Base-by-base conservation (phyloP, 2,329 filamentous ascomycete genomes). In the Phoma sp. region DNA sequence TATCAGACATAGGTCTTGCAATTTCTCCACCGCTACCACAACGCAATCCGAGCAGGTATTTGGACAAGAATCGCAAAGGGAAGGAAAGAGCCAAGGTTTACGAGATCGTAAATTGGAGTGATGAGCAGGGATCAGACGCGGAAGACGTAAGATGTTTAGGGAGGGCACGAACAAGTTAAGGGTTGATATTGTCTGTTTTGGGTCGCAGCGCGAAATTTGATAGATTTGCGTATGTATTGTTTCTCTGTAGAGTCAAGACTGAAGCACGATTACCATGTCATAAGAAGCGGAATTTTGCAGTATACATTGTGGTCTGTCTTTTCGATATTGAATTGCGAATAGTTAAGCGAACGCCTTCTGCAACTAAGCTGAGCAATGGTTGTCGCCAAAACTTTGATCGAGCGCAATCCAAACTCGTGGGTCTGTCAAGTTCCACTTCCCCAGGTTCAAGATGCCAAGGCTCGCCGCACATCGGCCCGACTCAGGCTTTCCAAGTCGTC, bases 381-480 rank as follows among this genome's bases (percentile, higher is more conserved):
- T 35, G 7, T 5, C n/a, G 12, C 4, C 29, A 10, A 13, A 31
- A 31, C 6, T 5, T 31, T 12, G 29, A 31, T 10, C 12, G 12
- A 13, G 29, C 29, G 29, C 29, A 31, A 31, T 25, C 22, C 29
- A 49, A 24, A 38, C 37, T 22, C 22, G 37, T 29, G 22, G 29
- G 38, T 29, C 25, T 24, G 10, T 43, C 39, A 29, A 39, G 19
- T 33, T 49, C 51, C 45, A 41, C 45, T 55, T 55, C 51, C 51
- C 51, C 45, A 35, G 35, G 44, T 39, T 44, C 51, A 44, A 48
- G 44, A 35, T 17, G 27, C 19, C 43, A 40, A 33, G 37, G 43
- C 43, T 27, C 19, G 29, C n/a, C n/a, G 7, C 39, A 7, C n/a
- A 50, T 55, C 52, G 52, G 52, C 31, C 46, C 52, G 52, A 32